Percentiles rank a stretch among this genome's conserved stretches.
phyloP scores from a whole-genome alignment of 768 basidiomycete species.

The Auricularia heimuer region DNA sequence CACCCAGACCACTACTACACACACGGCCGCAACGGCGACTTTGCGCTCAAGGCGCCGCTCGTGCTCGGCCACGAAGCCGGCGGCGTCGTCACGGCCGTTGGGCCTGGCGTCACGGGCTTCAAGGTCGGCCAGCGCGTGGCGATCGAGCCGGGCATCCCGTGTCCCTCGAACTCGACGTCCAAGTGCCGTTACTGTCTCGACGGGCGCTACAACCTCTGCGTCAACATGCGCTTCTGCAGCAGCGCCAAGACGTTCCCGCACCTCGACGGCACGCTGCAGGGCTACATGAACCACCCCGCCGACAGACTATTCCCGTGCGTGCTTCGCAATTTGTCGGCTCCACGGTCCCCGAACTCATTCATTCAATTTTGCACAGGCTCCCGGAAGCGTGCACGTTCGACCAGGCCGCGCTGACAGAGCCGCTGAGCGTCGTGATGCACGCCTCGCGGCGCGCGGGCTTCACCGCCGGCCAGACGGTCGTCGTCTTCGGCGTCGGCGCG shows the following conservation, averaged over 20 bases:
- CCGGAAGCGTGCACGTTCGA: constrained; percentile 70
- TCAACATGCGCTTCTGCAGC: constrained; percentile 78
- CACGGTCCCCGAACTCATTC: constrained; percentile 1
- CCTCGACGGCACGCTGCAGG: constrained; percentile 83
- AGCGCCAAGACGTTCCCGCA: constrained; percentile 90
- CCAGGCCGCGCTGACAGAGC: constrained; percentile 83
- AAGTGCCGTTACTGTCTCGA: constrained; percentile 54
- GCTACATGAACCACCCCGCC: constrained; percentile 80
- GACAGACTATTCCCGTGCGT: constrained; percentile 81
- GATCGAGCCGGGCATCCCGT: constrained; percentile 88
- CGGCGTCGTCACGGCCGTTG: constrained; percentile 80
- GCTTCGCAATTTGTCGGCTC: not conserved
- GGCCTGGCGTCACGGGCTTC: constrained; percentile 48
- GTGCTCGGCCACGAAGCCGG: constrained; percentile 91
- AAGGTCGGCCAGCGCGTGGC: constrained; percentile 79
- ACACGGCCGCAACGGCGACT: constrained; percentile 87
- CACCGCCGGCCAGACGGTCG: constrained; percentile 52
- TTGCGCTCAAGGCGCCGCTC: constrained; percentile 74
- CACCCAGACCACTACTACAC: constrained; percentile 81
- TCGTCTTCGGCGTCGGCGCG: constrained; percentile 87
- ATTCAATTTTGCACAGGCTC: constrained; percentile 37
- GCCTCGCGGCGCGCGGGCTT: constrained; percentile 38
- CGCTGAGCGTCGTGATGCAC: constrained; percentile 81
- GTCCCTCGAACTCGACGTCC: constrained; percentile 34
- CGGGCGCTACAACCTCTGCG: constrained; percentile 91